These are phyloP conservation scores for Acanthamoeba royreba DNA, from an alignment of 208 protist genomes.

Conservation along the genomic window DNA sequence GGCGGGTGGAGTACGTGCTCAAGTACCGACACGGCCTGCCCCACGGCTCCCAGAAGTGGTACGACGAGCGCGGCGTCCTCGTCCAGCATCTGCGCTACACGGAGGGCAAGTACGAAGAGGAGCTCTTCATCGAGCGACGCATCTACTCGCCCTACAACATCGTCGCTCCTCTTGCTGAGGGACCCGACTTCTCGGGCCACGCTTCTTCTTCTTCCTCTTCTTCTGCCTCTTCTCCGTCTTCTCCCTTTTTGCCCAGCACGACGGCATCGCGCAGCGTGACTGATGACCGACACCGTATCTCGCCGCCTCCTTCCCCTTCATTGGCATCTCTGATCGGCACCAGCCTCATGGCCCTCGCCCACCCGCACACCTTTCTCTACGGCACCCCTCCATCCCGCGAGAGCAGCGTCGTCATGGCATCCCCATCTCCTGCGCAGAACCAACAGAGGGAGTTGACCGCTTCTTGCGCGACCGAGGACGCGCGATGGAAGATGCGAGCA, in stretches of 20 bases:
- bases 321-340: background rate
- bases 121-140: background rate
- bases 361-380: too few relatives aligned
- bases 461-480: too few relatives aligned
- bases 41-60: background rate
- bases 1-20: background rate
- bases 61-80: background rate
- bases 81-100: background rate
- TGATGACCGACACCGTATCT: too few relatives aligned
- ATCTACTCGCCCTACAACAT: background rate
- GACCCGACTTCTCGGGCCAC: background rate
- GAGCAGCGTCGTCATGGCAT: too few relatives aligned
- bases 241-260: too few relatives aligned
- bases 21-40: background rate
- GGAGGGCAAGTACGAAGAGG: background rate
- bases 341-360: background rate
- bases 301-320: background rate
- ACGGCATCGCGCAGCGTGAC: too few relatives aligned
- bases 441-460: too few relatives aligned
- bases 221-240: background rate
- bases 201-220: background rate
- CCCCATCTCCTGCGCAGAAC: background rate
- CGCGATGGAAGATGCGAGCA: background rate
- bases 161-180: too few relatives aligned
- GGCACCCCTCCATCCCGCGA: background rate